Conservation (phyloP, 2,329 filamentous ascomycete species). For the Aspergillus oerlinghausenensis region DNA sequence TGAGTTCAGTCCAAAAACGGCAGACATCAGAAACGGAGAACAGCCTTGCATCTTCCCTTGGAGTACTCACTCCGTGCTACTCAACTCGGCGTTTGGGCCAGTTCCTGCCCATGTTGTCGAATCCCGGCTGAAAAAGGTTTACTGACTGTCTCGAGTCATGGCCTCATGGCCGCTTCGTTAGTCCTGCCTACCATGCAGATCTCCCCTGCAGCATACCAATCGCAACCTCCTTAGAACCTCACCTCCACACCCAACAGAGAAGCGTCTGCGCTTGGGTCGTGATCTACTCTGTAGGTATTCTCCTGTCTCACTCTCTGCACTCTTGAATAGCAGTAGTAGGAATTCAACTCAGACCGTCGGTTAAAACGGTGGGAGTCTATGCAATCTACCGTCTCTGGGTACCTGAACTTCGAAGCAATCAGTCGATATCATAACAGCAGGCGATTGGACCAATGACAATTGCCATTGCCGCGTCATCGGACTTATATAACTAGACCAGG, state of each 20-base stretch:
- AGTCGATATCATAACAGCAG: neutral
- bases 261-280: too few relatives aligned
- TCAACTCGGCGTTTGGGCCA: neutral
- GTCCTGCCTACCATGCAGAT: neutral
- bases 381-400: neutral
- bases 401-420: neutral
- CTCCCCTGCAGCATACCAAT: too few relatives aligned
- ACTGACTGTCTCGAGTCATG: neutral
- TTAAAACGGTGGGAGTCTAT: conserved; percentile 10
- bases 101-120: neutral
- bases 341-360: neutral
- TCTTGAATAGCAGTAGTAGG: neutral
- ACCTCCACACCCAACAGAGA: too few relatives aligned
- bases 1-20: neutral
- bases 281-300: too few relatives aligned
- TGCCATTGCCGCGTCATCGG: neutral
- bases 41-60: neutral
- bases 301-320: neutral
- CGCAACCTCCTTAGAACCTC: too few relatives aligned
- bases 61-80: neutral
- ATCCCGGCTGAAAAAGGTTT: neutral
- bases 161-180: neutral
- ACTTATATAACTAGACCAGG: too few relatives aligned
- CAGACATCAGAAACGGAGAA: neutral
- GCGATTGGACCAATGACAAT: neutral